Conservation (phyloP, 257 asterid genomes). For the Penstemon newberryi region DNA sequence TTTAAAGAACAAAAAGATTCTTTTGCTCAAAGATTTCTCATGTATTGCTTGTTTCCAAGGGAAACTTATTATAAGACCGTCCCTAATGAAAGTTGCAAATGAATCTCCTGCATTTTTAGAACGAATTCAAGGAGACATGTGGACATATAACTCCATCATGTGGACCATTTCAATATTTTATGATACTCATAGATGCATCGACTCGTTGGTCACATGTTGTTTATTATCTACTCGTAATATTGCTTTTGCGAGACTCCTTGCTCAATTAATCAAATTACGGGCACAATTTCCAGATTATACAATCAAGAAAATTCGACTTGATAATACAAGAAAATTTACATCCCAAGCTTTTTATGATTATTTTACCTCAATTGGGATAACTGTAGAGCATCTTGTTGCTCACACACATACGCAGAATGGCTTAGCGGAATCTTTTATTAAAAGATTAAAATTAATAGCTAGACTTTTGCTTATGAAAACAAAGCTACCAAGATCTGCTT, state of each 20-base stretch:
- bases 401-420: not conserved
- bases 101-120: too few relatives aligned
- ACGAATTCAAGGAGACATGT: too few relatives aligned
- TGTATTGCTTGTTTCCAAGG: too few relatives aligned
- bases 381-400: not conserved
- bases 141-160: too few relatives aligned
- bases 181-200: too few relatives aligned
- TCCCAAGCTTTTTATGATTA: not conserved
- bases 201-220: slow-evolving; percentile 1
- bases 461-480: too few relatives aligned
- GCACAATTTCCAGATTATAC: not conserved
- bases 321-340: not conserved
- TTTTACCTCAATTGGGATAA: not conserved
- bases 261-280: not conserved
- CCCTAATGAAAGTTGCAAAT: too few relatives aligned
- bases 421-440: not conserved
- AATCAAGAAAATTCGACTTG: not conserved
- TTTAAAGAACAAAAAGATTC: too few relatives aligned
- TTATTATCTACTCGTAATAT: not conserved
- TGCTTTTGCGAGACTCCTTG: not conserved
- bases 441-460: not conserved
- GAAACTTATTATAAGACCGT: too few relatives aligned
- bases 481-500: too few relatives aligned
- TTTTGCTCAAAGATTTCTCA: too few relatives aligned
- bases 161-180: too few relatives aligned